phyloP scores from a whole-genome alignment of 176 grass and related monocot genomes.

The Avena eriantha region DNA sequence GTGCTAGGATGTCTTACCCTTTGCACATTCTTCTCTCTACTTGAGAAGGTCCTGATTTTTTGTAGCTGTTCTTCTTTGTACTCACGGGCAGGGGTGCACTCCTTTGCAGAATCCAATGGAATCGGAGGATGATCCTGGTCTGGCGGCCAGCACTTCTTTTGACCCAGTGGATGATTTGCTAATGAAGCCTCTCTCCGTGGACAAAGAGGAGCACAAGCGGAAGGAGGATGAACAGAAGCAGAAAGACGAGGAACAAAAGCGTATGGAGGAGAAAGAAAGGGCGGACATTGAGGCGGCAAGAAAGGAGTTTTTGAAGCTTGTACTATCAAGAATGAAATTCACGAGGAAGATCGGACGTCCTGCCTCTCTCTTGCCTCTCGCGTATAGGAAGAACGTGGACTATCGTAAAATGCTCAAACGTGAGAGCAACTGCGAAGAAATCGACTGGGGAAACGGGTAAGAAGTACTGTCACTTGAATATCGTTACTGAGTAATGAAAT shows the following conservation, averaged over 20 bases:
- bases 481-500: too few species aligned
- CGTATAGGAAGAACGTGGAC: background rate
- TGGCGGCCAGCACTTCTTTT: background rate
- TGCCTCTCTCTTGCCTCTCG: background rate
- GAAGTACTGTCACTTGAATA: background rate
- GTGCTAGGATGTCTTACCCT: too few species aligned
- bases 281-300: background rate
- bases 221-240: background rate
- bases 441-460: background rate
- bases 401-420: background rate
- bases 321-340: background rate
- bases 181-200: background rate
- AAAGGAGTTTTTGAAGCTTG: background rate
- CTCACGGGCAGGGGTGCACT: background rate
- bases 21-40: background rate
- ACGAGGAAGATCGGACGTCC: background rate
- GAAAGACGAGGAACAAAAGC: background rate
- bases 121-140: background rate
- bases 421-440: background rate
- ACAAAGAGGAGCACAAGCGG: background rate
- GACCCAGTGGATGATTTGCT: background rate
- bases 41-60: background rate
- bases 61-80: background rate
- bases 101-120: background rate
- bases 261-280: background rate